Base-by-base conservation (phyloP, 106 monocot genomes). In the Platanthera guangdongensis region DNA sequence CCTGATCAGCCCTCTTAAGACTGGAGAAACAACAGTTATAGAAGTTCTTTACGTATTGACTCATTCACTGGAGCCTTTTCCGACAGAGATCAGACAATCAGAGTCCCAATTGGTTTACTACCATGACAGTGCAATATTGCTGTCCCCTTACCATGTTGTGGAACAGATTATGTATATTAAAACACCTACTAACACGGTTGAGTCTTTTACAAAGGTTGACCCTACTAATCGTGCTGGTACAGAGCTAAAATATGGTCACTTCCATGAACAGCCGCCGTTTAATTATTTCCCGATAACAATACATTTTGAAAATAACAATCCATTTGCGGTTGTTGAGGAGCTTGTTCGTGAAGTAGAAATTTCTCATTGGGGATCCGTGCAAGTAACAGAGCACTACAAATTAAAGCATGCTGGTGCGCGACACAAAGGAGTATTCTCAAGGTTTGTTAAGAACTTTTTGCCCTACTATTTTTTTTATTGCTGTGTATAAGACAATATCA, bases 311-410 rank as follows among this genome's bases (percentile, higher is more conserved):
- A 90, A 94, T 64, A 94, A 94, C 67, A 80, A 85, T 77, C 90
- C 94, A 15, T 94, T 94, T 88, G 83, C 90, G n/a, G 88, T 94
- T 80, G 85, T 88, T 81, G 94, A 94, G 77, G 88, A 94, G 78
- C 88, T 94, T 82, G 85, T 83, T 10, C 88, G 94, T 52, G 77
- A 83, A 70, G 64, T 94, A 49, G 90, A 94, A 76, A 78, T 94
- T 79, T 94, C 94, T 74, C 94, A 94, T 75, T 94, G 94, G 90
- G 94, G 94, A 52, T 90, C 77, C 52, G 47, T 94, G 68, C 90
- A 94, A 74, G 72, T 94, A 52, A 94, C 60, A 55, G 90, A 94
- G 54, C 81, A 88, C 59, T 94, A 94, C 81, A 87, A 87, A 65
- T 51, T 94, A 45, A 83, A 79, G 28, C 94, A 94, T 84, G 94